These are phyloP conservation scores for Leptographium flavum DNA, from an alignment of 2,329 filamentous ascomycete species.

Conservation along the genomic window DNA sequence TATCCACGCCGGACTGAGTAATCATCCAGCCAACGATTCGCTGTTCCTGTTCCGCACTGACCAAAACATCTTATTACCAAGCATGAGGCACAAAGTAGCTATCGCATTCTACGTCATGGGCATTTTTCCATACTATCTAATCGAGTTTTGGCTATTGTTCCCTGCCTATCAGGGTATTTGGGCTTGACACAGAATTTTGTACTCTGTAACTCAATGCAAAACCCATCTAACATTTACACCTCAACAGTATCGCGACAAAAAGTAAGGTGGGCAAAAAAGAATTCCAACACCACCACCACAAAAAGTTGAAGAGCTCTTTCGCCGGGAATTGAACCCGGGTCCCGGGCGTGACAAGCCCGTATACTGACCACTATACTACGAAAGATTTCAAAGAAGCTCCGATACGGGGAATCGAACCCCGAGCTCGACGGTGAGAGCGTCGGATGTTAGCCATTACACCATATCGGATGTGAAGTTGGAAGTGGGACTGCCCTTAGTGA, in stretches of 20 bases:
- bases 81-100: no score
- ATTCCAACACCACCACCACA: neutral
- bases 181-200: no score
- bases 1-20: neutral
- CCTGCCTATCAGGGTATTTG: no score
- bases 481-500: neutral
- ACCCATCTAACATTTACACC: no score
- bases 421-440: conserved; percentile 5
- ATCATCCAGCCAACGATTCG: neutral
- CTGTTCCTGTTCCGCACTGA: neutral
- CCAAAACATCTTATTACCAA: neutral
- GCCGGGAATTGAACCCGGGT: conserved; percentile 5
- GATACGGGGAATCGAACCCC: conserved; percentile 6
- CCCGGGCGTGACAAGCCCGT: conserved; percentile 5
- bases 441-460: conserved; percentile 6
- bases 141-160: no score
- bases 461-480: conserved; percentile 3
- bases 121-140: no score
- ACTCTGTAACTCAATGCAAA: no score
- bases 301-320: conserved; percentile 1
- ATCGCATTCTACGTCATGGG: no score
- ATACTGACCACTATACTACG: conserved; percentile 5
- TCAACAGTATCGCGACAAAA: neutral
- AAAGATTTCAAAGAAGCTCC: conserved; percentile 2
- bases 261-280: neutral